Base-by-base conservation (phyloP, 306 rosid genomes). In the Quercus variabilis region DNA sequence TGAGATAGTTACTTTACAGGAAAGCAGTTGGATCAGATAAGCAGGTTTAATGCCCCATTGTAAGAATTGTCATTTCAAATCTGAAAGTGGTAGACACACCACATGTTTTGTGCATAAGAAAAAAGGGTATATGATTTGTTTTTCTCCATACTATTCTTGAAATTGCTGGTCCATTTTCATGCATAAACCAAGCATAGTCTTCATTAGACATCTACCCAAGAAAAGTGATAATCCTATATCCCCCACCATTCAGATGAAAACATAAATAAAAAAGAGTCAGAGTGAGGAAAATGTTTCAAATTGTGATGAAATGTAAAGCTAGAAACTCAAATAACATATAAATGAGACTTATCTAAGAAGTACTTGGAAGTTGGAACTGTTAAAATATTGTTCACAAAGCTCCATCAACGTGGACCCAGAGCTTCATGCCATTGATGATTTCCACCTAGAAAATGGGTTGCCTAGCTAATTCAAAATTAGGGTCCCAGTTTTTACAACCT, bases 401-500 rank as follows among this genome's bases (percentile, higher is more conserved):
- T 69, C 73, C 46, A 55, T 74, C 74, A 78, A 79, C 87, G 11
- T 10, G 54, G 54, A 49, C 76, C 59, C 21, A 67, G 46, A 19
- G 41, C 54, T 57, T 56, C 43, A 14, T 31, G 26, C 51, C 52
- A 74, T 85, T 79, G 80, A 78, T 73, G 74, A 71, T 63, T 28
- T 83, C 69, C 43, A 79, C 82, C 87, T 76, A 78, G 55, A 85
- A 76, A 87, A 78, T 14, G 65, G 81, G 78, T 59, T 54, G 78
- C 78, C 80, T 63, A 41, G 46, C 11, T 7, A 63, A 87, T 73
- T 76, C 68, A 76, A 30, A 55, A 38, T 35, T 1, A 78, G 75
- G 78, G 79, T 65, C 82, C 87, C 74, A 79, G 59, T 68, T 74
- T 19, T 80, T 86, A 74, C 90, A 85, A 83, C 83, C 87, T 90